phyloP scores from a whole-genome alignment of 805 yeast species.

The Candida morakotiae region DNA sequence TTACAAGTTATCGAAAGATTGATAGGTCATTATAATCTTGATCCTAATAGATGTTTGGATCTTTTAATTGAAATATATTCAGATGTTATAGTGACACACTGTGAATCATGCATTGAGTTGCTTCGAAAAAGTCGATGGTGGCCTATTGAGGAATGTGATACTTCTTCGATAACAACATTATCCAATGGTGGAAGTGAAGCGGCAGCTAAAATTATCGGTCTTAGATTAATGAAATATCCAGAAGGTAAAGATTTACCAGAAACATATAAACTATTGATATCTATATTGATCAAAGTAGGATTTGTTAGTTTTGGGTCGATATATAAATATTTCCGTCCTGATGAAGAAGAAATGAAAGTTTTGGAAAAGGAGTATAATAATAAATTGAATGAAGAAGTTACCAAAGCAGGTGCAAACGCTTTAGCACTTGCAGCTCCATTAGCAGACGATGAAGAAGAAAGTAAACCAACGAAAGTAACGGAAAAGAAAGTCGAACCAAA shows the following conservation, averaged over 20 bases:
- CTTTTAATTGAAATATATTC: slow-evolving; percentile 52
- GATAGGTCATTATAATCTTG: slow-evolving; percentile 74
- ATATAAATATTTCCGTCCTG: slow-evolving; percentile 54
- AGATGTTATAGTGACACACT: slow-evolving; percentile 39
- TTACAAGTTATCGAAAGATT: slow-evolving; percentile 48
- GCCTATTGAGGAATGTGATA: slow-evolving; percentile 44
- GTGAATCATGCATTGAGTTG: slow-evolving; percentile 45
- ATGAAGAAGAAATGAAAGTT: slow-evolving; percentile 40
- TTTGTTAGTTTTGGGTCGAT: slow-evolving; percentile 61
- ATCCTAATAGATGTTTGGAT: slow-evolving; percentile 67
- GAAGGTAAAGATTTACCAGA: slow-evolving; percentile 35
- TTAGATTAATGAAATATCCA: slow-evolving; percentile 32
- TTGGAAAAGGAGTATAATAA: slow-evolving; percentile 44
- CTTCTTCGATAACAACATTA: slow-evolving; percentile 26
- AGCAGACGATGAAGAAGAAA: slow-evolving; percentile 45
- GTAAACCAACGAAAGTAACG: slow-evolving; percentile 7
- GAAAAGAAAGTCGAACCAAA: slow-evolving; percentile 4
- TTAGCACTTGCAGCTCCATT: slow-evolving; percentile 86
- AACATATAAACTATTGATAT: slow-evolving; percentile 43
- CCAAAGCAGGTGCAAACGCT: slow-evolving; percentile 67
- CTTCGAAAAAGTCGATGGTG: slow-evolving; percentile 62
- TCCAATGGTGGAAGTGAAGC: slow-evolving; percentile 50
- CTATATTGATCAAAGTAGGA: slow-evolving; percentile 60
- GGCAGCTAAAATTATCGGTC: slow-evolving; percentile 53
- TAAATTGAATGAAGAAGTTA: slow-evolving; percentile 50